These are phyloP conservation scores for Drechmeria coniospora DNA, from an alignment of 2,329 filamentous ascomycete species.

Conservation along the genomic window DNA sequence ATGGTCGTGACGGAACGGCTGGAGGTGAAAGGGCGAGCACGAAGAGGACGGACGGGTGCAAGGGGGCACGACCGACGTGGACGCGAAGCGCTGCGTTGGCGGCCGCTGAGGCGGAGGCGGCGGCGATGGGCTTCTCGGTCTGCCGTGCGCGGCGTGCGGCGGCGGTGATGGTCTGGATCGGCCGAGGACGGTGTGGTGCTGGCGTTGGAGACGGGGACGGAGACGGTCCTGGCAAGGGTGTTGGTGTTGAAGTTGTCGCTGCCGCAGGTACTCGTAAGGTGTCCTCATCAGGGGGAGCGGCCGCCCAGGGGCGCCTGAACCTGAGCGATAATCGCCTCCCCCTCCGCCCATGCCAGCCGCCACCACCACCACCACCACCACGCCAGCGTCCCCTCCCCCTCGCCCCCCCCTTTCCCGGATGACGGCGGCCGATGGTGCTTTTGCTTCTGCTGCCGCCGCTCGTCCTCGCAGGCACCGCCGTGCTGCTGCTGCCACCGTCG, in stretches of 20 bases:
- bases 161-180: no score
- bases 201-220: not conserved
- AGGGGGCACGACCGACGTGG: slow-evolving; percentile 3
- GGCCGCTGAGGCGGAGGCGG: not conserved
- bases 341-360: no score
- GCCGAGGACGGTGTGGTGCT: not conserved
- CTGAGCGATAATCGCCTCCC: no score
- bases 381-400: no score
- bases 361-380: no score
- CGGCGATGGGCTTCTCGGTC: no score
- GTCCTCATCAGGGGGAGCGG: not conserved
- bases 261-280: not conserved
- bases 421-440: no score
- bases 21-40: not conserved
- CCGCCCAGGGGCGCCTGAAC: no score
- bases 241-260: not conserved
- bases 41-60: slow-evolving; percentile 1
- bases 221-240: not conserved
- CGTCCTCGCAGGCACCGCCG: slow-evolving; percentile 1
- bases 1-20: not conserved
- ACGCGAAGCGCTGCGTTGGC: slow-evolving; percentile 1
- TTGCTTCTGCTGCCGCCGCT: not conserved
- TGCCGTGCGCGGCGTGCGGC: no score
- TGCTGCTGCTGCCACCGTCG: slow-evolving; percentile 2
- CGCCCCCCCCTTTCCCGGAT: no score